Conservation (phyloP, 2,329 filamentous ascomycete genomes). For the Diaporthe ampelina region DNA sequence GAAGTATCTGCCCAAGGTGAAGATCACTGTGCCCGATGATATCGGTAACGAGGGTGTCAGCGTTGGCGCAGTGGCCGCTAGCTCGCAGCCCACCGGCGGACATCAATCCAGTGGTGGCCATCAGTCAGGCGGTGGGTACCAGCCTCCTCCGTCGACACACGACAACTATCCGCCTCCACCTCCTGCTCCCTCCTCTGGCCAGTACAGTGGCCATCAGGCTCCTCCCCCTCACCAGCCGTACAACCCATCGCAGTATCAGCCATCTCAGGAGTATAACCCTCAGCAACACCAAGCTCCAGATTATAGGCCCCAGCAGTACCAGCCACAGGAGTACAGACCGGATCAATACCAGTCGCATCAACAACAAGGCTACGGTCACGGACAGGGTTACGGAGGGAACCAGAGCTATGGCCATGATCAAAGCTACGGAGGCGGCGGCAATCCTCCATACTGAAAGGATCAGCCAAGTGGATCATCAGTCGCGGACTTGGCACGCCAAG, state of each 20-base stretch:
- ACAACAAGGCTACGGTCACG: slow-evolving; percentile 1
- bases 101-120: slow-evolving; percentile 45
- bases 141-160: slow-evolving; percentile 14
- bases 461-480: background rate
- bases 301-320: slow-evolving; percentile 38
- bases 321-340: slow-evolving; percentile 37
- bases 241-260: slow-evolving; percentile 46
- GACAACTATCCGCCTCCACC: slow-evolving; percentile 1
- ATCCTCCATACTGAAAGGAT: background rate
- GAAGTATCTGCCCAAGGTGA: slow-evolving; percentile 60
- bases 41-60: slow-evolving; percentile 62
- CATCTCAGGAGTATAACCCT: slow-evolving; percentile 40
- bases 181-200: background rate
- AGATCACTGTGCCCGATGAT: slow-evolving; percentile 60
- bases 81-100: slow-evolving; percentile 51
- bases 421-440: background rate
- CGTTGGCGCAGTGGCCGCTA: slow-evolving; percentile 54
- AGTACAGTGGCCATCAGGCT: slow-evolving; percentile 45
- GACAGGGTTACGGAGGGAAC: slow-evolving; percentile 1
- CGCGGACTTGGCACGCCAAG: background rate
- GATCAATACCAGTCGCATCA: slow-evolving; percentile 41
- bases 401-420: slow-evolving; percentile 18
- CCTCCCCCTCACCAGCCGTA: slow-evolving; percentile 47
- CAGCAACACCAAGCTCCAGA: slow-evolving; percentile 41
- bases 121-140: slow-evolving; percentile 42